phyloP scores from a whole-genome alignment of 2,329 filamentous ascomycete genomes.

The Penicillium sp. region DNA sequence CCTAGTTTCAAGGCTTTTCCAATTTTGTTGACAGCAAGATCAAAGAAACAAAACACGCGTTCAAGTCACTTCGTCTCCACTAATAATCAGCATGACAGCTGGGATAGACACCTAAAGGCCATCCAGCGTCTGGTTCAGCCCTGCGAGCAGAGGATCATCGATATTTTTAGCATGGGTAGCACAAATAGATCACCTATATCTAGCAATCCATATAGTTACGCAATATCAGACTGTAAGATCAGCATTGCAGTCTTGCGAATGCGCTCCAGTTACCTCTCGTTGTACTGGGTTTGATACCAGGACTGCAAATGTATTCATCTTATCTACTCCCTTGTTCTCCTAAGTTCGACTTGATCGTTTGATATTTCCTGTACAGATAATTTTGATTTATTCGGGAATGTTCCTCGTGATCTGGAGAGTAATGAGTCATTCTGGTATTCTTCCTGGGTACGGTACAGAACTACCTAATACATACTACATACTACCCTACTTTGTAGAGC shows the following conservation, averaged over 20 bases:
- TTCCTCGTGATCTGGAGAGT: not conserved
- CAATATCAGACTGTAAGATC: no score
- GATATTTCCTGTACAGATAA: not conserved
- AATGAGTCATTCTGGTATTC: conserved; percentile 1
- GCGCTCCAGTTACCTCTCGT: not conserved
- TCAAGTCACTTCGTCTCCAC: conserved; percentile 5
- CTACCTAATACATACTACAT: not conserved
- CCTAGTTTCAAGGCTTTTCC: accelerated
- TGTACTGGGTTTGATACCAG: not conserved
- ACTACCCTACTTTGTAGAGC: not conserved
- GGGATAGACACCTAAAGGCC: not conserved
- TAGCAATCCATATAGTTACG: not conserved
- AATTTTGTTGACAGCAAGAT: not conserved
- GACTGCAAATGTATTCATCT: not conserved
- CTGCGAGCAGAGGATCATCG: not conserved
- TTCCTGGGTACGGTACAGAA: not conserved
- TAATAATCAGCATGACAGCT: not conserved
- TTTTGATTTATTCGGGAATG: not conserved
- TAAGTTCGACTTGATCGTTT: not conserved
- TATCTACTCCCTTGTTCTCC: not conserved
- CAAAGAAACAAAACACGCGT: conserved; percentile 3
- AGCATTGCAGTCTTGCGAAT: not conserved
- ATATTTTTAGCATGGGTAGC: not conserved
- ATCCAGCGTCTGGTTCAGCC: not conserved
- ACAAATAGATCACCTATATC: not conserved